phyloP scores from a whole-genome alignment of 2,329 filamentous ascomycete genomes.

The Colletotrichum spinosum region DNA sequence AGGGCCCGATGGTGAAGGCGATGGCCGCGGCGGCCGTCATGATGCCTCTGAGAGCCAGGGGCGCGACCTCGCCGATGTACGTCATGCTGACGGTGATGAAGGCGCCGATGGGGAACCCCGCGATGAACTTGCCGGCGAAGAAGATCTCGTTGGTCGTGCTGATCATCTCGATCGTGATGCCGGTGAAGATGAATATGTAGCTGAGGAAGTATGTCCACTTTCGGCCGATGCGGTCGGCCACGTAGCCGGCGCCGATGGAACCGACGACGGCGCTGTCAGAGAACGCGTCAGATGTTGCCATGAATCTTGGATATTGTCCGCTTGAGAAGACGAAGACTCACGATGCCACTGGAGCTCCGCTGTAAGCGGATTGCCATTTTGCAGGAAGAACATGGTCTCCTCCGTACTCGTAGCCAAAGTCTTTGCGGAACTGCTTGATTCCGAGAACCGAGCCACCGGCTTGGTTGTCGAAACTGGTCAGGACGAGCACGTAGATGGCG shows the following conservation, averaged over 20 bases:
- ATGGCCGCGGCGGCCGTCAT: slow-evolving; percentile 45
- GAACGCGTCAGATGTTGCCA: not conserved
- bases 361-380: slow-evolving; percentile 58
- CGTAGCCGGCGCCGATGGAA: slow-evolving; percentile 30
- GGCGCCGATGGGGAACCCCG: slow-evolving; percentile 51
- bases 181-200: slow-evolving; percentile 49
- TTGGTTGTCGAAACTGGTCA: slow-evolving; percentile 56
- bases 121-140: slow-evolving; percentile 56
- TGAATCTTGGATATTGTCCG: not conserved
- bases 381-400: slow-evolving; percentile 53
- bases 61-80: slow-evolving; percentile 47
- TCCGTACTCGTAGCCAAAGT: slow-evolving; percentile 53
- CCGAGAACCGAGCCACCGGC: slow-evolving; percentile 54
- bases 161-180: slow-evolving; percentile 50
- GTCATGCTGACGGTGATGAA: slow-evolving; percentile 43
- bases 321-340: slow-evolving; percentile 35
- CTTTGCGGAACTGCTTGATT: slow-evolving; percentile 56
- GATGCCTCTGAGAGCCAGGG: slow-evolving; percentile 44
- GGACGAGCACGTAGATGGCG: slow-evolving; percentile 52
- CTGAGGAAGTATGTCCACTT: slow-evolving; percentile 45
- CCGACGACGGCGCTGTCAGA: slow-evolving; percentile 34
- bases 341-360: slow-evolving; percentile 54
- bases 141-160: slow-evolving; percentile 50
- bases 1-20: slow-evolving; percentile 42
- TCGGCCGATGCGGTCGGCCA: slow-evolving; percentile 32